Conservation (phyloP, 2,329 filamentous ascomycete species). For the Exophiala alcalophila region DNA sequence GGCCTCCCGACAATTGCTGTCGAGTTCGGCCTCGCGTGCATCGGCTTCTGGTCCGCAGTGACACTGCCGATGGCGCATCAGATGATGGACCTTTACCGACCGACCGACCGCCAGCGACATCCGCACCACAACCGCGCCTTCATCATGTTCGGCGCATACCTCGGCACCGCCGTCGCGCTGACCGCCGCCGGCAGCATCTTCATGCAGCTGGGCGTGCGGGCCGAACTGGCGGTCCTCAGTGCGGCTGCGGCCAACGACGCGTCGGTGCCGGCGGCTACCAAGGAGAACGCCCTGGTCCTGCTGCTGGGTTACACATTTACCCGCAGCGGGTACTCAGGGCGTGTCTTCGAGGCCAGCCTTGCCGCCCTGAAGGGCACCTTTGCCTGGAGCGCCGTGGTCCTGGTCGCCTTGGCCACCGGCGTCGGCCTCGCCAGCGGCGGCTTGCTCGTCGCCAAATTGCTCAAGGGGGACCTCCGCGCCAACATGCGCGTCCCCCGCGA, state of each 20-base stretch:
- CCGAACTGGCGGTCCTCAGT: slow-evolving; percentile 5
- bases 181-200: slow-evolving; percentile 19
- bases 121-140: slow-evolving; percentile 21
- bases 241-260: not conserved
- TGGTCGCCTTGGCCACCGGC: slow-evolving; percentile 3
- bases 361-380: slow-evolving; percentile 11
- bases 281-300: slow-evolving; percentile 18
- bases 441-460: slow-evolving; percentile 10
- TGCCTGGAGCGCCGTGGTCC: slow-evolving; percentile 1
- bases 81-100: slow-evolving; percentile 20
- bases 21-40: slow-evolving; percentile 20
- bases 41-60: slow-evolving; percentile 22
- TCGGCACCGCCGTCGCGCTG: slow-evolving; percentile 18
- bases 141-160: slow-evolving; percentile 18
- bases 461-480: slow-evolving; percentile 3
- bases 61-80: slow-evolving; percentile 19
- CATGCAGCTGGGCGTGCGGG: slow-evolving; percentile 18
- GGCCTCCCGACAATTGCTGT: slow-evolving; percentile 14
- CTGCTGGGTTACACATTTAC: slow-evolving; percentile 22
- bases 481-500: slow-evolving; percentile 1
- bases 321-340: slow-evolving; percentile 1
- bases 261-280: not conserved
- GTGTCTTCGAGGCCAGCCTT: slow-evolving; percentile 12
- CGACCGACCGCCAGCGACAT: slow-evolving; percentile 10
- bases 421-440: not conserved